Evolutionary conservation across 345 rosid genomes (phyloP).

Genomic region (Eucalyptus tenuipes): DNA sequence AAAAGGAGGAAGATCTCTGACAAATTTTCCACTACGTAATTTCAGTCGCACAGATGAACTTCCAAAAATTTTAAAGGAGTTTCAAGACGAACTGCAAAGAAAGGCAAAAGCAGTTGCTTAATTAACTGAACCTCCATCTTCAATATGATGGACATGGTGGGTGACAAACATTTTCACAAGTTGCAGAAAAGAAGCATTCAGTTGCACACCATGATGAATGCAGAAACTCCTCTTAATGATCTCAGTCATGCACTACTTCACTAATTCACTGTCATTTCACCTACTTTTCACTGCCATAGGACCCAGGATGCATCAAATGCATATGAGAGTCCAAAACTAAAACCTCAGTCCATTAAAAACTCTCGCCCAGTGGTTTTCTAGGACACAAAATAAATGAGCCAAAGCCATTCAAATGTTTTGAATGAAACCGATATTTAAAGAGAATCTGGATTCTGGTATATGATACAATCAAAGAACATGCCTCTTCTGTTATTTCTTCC

Average conservation of each 20-base stretch:
- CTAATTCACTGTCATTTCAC: not conserved
- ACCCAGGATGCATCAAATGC: not conserved
- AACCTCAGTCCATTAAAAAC: not conserved
- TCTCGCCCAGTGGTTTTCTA: not conserved
- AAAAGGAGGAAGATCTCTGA: not conserved
- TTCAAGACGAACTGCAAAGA: not conserved
- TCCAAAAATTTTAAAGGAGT: not conserved
- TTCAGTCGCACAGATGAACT: not conserved
- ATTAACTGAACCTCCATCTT: not conserved
- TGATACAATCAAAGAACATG: not conserved
- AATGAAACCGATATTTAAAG: not conserved
- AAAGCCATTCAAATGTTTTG: not conserved
- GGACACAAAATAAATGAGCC: not conserved
- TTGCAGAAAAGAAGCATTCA: not conserved
- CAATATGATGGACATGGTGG: not conserved
- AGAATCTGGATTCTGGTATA: not conserved
- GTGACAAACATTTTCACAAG: not conserved
- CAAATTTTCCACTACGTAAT: not conserved
- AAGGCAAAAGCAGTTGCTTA: not conserved
- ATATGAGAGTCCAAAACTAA: not conserved
- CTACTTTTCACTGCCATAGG: not conserved
- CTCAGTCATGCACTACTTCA: not conserved
- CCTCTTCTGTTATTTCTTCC: conserved; percentile 73
- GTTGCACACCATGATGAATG: not conserved
- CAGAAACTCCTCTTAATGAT: not conserved